These are phyloP conservation scores for Mortierella polycephala DNA, from an alignment of 371 early-diverging fungal genomes.

Conservation along the genomic window DNA sequence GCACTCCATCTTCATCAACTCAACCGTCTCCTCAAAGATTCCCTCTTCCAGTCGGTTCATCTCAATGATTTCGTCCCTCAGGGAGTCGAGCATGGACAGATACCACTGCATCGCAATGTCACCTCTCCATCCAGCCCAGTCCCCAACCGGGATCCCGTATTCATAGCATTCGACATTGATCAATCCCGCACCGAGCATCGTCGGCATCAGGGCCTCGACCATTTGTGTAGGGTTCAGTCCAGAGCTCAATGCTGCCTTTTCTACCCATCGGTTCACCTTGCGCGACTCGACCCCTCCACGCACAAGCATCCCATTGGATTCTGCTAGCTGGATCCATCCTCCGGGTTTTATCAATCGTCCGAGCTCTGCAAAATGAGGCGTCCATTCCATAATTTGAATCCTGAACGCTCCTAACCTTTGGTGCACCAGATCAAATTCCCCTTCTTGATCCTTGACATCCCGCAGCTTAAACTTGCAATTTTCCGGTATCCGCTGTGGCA, in stretches of 20 bases:
- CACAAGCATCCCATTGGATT: constrained; percentile 39
- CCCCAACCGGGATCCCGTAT: constrained; percentile 43
- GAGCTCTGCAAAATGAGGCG: constrained; percentile 49
- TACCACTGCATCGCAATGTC: constrained; percentile 38
- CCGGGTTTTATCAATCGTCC: constrained; percentile 35
- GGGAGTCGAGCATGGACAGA: constrained; percentile 35
- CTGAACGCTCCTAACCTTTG: constrained; percentile 45
- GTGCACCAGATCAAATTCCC: constrained; percentile 49
- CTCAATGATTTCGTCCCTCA: constrained; percentile 40
- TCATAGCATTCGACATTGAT: constrained; percentile 52
- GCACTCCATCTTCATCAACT: constrained; percentile 29
- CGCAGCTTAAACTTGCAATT: constrained; percentile 39
- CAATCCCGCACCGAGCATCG: constrained; percentile 40
- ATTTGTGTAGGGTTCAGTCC: constrained; percentile 47
- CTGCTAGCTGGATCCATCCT: constrained; percentile 52
- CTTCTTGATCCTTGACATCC: constrained; percentile 39
- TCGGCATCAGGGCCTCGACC: constrained; percentile 44
- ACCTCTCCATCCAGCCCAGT: constrained; percentile 40
- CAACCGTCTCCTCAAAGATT: constrained; percentile 45
- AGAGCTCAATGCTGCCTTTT: constrained; percentile 39
- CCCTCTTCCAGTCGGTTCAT: constrained; percentile 43
- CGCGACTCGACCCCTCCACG: constrained; percentile 31
- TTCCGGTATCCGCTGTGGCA: constrained; percentile 22
- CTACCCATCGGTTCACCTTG: constrained; percentile 51
- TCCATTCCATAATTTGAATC: constrained; percentile 40